Evolutionary conservation across 2,329 filamentous ascomycete species (phyloP), one percentile per base, ranked within the genome.

Genomic region (Penicillium vulpinum): DNA sequence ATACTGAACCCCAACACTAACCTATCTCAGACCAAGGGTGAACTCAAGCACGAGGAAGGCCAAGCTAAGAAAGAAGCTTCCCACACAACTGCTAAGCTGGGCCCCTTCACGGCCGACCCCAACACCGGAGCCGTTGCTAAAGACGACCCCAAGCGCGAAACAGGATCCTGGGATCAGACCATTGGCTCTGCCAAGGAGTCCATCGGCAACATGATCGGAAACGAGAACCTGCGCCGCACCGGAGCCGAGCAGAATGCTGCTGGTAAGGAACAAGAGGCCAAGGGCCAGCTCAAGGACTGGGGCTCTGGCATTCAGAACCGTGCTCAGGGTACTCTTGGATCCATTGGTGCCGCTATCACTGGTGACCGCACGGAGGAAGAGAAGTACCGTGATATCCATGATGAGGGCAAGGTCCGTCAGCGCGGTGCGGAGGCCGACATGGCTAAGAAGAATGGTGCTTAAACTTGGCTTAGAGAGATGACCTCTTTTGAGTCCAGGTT

Each of bases 111-210:
- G 24, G 82, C 90, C 0, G 70, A 73, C 56, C 88, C 88, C 11
- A 80, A 87, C 49, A 84, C 85, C 0, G 91, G 91, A 46, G 88
- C 86, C 35, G 79, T 89, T 47, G 83, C 87, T 60, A 82, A 84
- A 64, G 91, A 96, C 75, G 81, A 90, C 75, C 80, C 87, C 11
- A 81, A 93, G 73, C 90, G 92, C 62, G 78, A 82, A 22, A 73
- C 84, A 18, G 92, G 93, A 41, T 82, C 83, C 18, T 95, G 89
- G 87, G 91, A 96, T 79, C 92, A 97, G 78, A 96, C 91, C 5
- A 70, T 92, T n/a, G 93, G 92, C 51, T 85, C 88, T 1, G 87
- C 87, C 41, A 97, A 97, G 80, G 91, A 97, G 73, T 80, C 87
- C 5, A 62, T 94, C 1, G 93, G 93, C 56, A 87, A 87, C 18